Conservation (phyloP, 2,329 filamentous ascomycete genomes). For the Colletotrichum shisoi region DNA sequence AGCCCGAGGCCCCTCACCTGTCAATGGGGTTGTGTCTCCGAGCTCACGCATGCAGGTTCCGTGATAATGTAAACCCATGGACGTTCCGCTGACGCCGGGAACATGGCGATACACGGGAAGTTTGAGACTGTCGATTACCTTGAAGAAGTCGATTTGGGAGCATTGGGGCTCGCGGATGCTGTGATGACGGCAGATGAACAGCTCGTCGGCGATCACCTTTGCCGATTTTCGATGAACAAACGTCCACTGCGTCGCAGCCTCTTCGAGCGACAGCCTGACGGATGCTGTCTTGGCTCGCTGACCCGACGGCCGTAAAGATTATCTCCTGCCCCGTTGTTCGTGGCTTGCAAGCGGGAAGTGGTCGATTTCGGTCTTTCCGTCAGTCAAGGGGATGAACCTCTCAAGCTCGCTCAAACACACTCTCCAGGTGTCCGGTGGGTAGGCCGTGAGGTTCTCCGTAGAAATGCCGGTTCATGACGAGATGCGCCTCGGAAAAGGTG, state of each 20-base stretch:
- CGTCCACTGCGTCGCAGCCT: background rate
- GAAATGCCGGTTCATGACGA: constrained; percentile 15
- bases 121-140: constrained; percentile 1
- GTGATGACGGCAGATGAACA: constrained; percentile 1
- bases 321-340: background rate
- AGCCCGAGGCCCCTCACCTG: background rate
- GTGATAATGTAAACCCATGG: background rate
- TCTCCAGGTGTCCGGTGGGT: background rate
- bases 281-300: no score
- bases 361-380: background rate
- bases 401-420: background rate
- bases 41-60: background rate
- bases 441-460: background rate
- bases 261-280: no score
- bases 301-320: background rate
- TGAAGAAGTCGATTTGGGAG: background rate
- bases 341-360: background rate
- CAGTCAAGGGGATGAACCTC: background rate
- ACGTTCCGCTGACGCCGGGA: background rate
- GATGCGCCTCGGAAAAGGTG: constrained; percentile 1
- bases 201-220: background rate
- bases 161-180: background rate
- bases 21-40: background rate
- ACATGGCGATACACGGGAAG: constrained; percentile 7
- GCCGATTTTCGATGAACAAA: constrained; percentile 4